Evolutionary conservation across 2,329 filamentous ascomycete species (phyloP).

Genomic region (Tolypocladium sp.): DNA sequence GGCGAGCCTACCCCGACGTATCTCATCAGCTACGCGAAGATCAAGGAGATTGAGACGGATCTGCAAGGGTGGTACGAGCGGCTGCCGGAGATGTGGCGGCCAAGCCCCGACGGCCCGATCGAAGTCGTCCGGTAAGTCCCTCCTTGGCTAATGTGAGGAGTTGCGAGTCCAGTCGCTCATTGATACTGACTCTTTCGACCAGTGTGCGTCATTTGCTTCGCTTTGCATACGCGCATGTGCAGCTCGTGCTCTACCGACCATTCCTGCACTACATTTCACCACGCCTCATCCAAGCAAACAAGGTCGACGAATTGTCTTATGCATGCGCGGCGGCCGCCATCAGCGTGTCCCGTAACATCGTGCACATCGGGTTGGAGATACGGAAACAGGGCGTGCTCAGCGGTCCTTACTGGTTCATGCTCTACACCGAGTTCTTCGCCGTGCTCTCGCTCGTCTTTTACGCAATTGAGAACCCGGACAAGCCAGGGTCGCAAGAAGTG

Average conservation of each 20-base stretch:
- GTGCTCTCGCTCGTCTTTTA: constrained; percentile 74
- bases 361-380: constrained; percentile 73
- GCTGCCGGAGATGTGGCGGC: constrained; percentile 68
- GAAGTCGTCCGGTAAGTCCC: constrained; percentile 63
- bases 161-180: background rate
- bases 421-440: constrained; percentile 77
- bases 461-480: constrained; percentile 70
- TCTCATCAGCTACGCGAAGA: constrained; percentile 52
- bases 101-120: constrained; percentile 65
- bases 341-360: constrained; percentile 60
- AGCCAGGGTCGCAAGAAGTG: constrained; percentile 66
- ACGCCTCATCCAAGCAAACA: constrained; percentile 42
- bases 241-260: constrained; percentile 73
- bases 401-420: constrained; percentile 79
- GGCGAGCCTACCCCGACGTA: constrained; percentile 41
- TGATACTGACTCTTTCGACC: background rate
- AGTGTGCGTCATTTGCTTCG: constrained; percentile 66
- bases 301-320: constrained; percentile 68
- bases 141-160: background rate
- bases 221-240: constrained; percentile 74
- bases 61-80: constrained; percentile 55
- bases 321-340: constrained; percentile 58
- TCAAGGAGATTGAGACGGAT: constrained; percentile 56
- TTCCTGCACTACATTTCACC: constrained; percentile 78
- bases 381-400: constrained; percentile 65